phyloP scores from a whole-genome alignment of 164 flowering plant genomes.

The Berberis vulgaris region DNA sequence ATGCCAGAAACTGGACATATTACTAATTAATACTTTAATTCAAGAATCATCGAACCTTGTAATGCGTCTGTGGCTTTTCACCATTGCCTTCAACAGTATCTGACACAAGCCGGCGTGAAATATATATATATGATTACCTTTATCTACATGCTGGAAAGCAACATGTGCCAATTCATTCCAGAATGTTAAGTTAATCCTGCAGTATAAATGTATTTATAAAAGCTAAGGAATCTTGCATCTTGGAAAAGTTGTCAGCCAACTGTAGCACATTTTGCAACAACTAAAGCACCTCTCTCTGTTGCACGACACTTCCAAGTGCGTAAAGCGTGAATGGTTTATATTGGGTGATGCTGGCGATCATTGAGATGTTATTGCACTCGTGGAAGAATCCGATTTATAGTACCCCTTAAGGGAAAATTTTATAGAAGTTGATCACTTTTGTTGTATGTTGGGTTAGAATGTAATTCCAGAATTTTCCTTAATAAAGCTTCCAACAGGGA shows the following conservation, averaged over 20 bases:
- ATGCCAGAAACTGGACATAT: too few relatives aligned
- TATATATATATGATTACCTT: conserved; percentile 64
- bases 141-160: conserved; percentile 75
- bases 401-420: background rate
- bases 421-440: background rate
- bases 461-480: too few relatives aligned
- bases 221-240: background rate
- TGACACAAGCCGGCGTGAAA: conserved; percentile 68
- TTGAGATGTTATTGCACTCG: background rate
- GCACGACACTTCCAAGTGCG: background rate
- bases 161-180: conserved; percentile 87
- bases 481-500: too few relatives aligned
- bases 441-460: too few relatives aligned
- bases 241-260: background rate
- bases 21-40: too few relatives aligned
- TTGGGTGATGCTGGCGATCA: too few relatives aligned
- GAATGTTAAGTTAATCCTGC: conserved; percentile 81
- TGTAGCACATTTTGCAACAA: background rate
- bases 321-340: too few relatives aligned
- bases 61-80: conserved; percentile 68
- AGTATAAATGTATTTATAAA: background rate
- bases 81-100: conserved; percentile 63
- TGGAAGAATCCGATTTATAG: background rate
- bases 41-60: conserved; percentile 49
- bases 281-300: background rate